Conservation (phyloP, 768 basidiomycete genomes). For the Tubosaeta sp. region DNA sequence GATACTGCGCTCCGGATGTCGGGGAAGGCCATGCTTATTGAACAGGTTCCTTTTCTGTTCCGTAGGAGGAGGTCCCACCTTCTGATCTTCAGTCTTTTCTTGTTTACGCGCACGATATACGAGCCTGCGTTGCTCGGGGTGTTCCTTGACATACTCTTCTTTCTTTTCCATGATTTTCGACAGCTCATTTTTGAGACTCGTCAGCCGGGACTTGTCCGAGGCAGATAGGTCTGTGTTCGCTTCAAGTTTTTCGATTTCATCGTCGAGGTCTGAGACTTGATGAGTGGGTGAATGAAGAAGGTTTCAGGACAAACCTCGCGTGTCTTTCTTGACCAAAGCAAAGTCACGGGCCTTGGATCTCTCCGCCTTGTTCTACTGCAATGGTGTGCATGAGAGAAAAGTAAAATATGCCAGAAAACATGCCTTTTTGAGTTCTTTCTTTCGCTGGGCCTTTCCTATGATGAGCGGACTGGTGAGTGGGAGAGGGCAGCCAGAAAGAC, state of each 20-base stretch:
- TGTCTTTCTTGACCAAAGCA: slow-evolving; percentile 93
- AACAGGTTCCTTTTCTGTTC: slow-evolving; percentile 63
- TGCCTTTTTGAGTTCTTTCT: slow-evolving; percentile 94
- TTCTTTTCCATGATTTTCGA: slow-evolving; percentile 82
- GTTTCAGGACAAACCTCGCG: slow-evolving; percentile 50
- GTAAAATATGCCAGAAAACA: slow-evolving; percentile 13
- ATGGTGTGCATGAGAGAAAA: slow-evolving; percentile 10
- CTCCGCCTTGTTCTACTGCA: slow-evolving; percentile 87
- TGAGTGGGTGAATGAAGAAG: slow-evolving; percentile 2
- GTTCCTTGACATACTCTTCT: slow-evolving; percentile 86
- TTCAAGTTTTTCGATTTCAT: slow-evolving; percentile 70
- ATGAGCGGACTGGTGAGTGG: not conserved
- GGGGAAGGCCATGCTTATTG: slow-evolving; percentile 78
- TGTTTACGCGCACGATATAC: slow-evolving; percentile 64
- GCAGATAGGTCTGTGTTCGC: slow-evolving; percentile 38
- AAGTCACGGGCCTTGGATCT: slow-evolving; percentile 81
- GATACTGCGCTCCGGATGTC: slow-evolving; percentile 87
- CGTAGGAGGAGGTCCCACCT: slow-evolving; percentile 34
- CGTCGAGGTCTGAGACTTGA: slow-evolving; percentile 62
- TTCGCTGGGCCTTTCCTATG: slow-evolving; percentile 85
- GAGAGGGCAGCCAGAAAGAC: not conserved
- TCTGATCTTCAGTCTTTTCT: slow-evolving; percentile 38
- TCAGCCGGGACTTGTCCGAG: slow-evolving; percentile 62
- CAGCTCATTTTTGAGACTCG: slow-evolving; percentile 72
- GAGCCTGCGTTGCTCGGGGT: slow-evolving; percentile 86